Evolutionary conservation across 768 basidiomycete genomes (phyloP), one percentile per base, ranked within the genome.

Genomic region (Myochromella boudieri): DNA sequence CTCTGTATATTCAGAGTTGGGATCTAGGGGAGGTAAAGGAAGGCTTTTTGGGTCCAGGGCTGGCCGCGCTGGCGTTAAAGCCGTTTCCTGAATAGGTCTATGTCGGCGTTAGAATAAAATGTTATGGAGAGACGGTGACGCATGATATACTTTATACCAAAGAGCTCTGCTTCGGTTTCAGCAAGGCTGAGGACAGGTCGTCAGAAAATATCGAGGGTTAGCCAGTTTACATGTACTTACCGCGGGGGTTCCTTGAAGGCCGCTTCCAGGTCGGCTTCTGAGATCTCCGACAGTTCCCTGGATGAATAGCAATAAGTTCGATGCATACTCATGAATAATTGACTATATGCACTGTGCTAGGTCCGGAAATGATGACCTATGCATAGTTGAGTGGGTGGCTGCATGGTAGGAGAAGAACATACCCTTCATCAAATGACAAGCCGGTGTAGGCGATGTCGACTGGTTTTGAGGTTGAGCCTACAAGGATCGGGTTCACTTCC

Each of bases 1-100:
- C 56, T 78, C 77, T 3, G 69, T 58, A 41, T 70, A 63, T 12
- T 33, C 21, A 22, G 41, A 14, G 17, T 28, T 29, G 18, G 54
- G 45, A 14, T 52, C 49, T 6, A 52, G 54, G 3, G 54, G 54
- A 20, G 51, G 38, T 31, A 51, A 48, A 40, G 58, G 27, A 27
- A 54, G 41, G 29, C 26, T 51, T 31, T 51, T 37, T 15, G 58
- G 53, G 46, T 60, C 51, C 6, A 59, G 45, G 15, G 31, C 11
- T 4, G 34, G 26, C 11, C 46, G 46, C n/a, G n/a, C n/a, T n/a
- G n/a, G n/a, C n/a, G n/a, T n/a, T n/a, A n/a, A n/a, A 4, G 28
- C 50, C 18, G 36, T 17, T 24, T 37, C 39, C 14, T 44, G 40
- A 5, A 50, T 43, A 24, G 26, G 24, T 37, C 53, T 55, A 11